Base-by-base conservation (phyloP, 176 grass and related monocot genomes). In the Musa acuminata region DNA sequence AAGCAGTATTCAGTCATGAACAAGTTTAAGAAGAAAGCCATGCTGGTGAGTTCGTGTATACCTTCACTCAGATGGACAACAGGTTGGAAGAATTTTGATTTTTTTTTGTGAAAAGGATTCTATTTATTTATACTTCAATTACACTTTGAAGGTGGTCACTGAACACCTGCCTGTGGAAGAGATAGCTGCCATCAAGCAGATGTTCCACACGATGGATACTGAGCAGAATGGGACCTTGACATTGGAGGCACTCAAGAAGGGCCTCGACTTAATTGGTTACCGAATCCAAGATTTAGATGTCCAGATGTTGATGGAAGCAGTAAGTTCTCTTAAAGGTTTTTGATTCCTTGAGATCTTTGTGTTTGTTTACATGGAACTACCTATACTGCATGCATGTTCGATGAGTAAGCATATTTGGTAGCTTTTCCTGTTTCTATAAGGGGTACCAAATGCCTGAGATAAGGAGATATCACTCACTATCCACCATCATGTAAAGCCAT, bases 1-100 rank as follows among this genome's bases (percentile, higher is more conserved):
- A 92, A 88, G 80, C 93, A 96, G 53, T 96, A 92, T 83, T 88
- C 93, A 64, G 78, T 83, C 25, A 96, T 92, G 93, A 96, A 92
- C 81, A 92, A 88, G 74, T 92, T 96, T 77, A 96, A 96, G 72
- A 96, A 92, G 83, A 96, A 90, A 77, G 93, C 82, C 54, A 74
- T 96, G 20, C 80, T 87, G 82, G 93, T 96, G 86, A 80, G 87
- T 84, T 52, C 35, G 14, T 16, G 25, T 49, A 64, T 8, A 66
- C 62, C 60, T 53, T 67, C 26, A 25, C 64, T 27, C 59, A 69
- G 81, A 74, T 48, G 8, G 51, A 76, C 22, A 21, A 16, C 8
- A 19, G 17, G 10, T 74, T 51, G 25, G 35, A 81, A 25, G 13
- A 3, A 72, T 26, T 53, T 17, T 62, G 20, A 8, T 62, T 2